Conservation (phyloP, 768 basidiomycete genomes). For the Lactifluus echinatus region DNA sequence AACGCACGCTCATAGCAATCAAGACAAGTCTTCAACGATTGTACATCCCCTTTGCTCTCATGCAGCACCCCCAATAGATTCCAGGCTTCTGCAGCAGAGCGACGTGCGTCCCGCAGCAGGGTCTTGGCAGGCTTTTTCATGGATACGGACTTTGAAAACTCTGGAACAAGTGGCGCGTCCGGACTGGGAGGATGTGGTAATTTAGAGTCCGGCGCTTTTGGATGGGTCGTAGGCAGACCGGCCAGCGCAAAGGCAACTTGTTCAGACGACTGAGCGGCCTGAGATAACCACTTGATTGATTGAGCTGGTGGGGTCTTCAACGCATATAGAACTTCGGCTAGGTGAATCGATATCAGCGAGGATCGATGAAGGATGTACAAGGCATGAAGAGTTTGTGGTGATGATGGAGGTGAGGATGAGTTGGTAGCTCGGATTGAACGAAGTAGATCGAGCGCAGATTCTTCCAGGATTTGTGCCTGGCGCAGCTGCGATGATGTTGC, state of each 20-base stretch:
- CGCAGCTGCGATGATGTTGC: slow-evolving; percentile 48
- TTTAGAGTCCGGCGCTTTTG: slow-evolving; percentile 29
- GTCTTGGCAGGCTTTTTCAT: slow-evolving; percentile 48
- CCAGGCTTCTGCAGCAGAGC: slow-evolving; percentile 70
- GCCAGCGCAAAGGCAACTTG: slow-evolving; percentile 49
- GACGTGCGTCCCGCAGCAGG: slow-evolving; percentile 59
- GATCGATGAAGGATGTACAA: slow-evolving; percentile 65
- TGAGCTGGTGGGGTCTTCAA: slow-evolving; percentile 32
- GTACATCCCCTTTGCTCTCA: slow-evolving; percentile 32
- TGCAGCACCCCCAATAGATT: slow-evolving; percentile 59
- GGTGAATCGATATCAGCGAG: slow-evolving; percentile 63
- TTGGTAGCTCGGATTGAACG: slow-evolving; percentile 44
- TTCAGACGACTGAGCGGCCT: slow-evolving; percentile 62
- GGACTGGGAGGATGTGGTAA: slow-evolving; percentile 33
- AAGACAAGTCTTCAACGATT: slow-evolving; percentile 36
- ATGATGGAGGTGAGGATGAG: slow-evolving; percentile 35
- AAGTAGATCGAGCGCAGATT: slow-evolving; percentile 46
- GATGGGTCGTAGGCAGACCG: slow-evolving; percentile 31
- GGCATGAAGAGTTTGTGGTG: slow-evolving; percentile 53
- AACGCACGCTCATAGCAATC: slow-evolving; percentile 63
- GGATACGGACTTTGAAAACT: slow-evolving; percentile 38
- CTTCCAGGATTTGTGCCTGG: slow-evolving; percentile 49
- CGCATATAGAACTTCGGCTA: slow-evolving; percentile 62
- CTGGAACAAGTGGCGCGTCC: slow-evolving; percentile 34
- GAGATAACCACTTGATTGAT: slow-evolving; percentile 47